Evolutionary conservation across 805 yeast species (phyloP).

Genomic region (Metschnikowia continentalis): DNA sequence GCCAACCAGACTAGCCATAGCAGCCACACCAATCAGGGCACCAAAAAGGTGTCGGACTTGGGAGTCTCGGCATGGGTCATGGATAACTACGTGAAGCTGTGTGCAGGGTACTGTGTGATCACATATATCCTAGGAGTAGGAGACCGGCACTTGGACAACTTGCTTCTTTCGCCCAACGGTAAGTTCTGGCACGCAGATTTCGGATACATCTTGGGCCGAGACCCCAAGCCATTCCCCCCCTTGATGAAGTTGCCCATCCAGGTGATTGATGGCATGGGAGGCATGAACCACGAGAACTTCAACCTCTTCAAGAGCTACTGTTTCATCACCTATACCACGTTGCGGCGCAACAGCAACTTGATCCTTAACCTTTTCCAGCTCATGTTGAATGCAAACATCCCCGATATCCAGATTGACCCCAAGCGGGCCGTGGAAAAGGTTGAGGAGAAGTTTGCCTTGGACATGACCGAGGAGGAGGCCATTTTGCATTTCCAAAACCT

Average conservation of each 20-base stretch:
- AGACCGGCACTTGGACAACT: constrained; percentile 91
- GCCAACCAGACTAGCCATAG: background rate
- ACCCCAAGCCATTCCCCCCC: constrained; percentile 98
- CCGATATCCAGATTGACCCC: constrained; percentile 82
- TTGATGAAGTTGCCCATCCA: constrained; percentile 96
- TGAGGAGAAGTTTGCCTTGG: constrained; percentile 88
- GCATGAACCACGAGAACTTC: constrained; percentile 79
- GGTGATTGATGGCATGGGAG: constrained; percentile 97
- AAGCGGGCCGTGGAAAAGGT: constrained; percentile 85
- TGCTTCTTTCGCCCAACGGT: constrained; percentile 72
- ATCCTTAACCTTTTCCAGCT: constrained; percentile 87
- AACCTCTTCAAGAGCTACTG: constrained; percentile 87
- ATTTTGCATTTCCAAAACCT: constrained; percentile 89
- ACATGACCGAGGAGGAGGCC: constrained; percentile 94
- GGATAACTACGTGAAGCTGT: constrained; percentile 92
- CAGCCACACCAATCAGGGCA: background rate
- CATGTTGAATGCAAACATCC: constrained; percentile 91
- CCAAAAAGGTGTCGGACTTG: constrained; percentile 26
- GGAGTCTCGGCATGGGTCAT: constrained; percentile 62
- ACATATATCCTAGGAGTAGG: constrained; percentile 95
- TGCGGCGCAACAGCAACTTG: constrained; percentile 84
- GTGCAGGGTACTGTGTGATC: constrained; percentile 97
- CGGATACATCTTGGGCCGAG: constrained; percentile 94
- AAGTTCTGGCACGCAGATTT: constrained; percentile 97
- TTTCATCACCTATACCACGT: constrained; percentile 86